Conservation (phyloP, 1,139 yeast species). For the Pichia terricola region DNA sequence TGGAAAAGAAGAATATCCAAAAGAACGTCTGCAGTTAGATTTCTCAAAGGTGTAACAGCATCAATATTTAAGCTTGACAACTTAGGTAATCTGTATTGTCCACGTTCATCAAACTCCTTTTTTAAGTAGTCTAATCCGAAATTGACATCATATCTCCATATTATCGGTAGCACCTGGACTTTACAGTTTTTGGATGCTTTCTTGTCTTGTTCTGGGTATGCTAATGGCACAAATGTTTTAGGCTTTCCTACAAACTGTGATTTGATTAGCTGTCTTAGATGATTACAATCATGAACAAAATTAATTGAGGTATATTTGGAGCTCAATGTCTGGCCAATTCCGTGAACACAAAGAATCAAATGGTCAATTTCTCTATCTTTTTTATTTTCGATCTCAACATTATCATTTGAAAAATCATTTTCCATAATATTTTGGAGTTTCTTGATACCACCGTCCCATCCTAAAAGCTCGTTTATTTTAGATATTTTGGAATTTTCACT, state of each 20-base stretch:
- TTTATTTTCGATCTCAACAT: conserved; percentile 21
- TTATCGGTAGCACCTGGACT: conserved; percentile 67
- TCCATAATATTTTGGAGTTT: conserved; percentile 38
- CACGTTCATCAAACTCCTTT: conserved; percentile 26
- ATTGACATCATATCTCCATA: conserved; percentile 67
- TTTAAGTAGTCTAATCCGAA: conserved; percentile 38
- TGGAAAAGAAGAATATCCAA: conserved; percentile 79
- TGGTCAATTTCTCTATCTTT: conserved; percentile 61
- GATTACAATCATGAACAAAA: conserved; percentile 78
- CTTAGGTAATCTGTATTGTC: conserved; percentile 44
- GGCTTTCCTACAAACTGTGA: conserved; percentile 42
- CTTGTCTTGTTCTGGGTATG: conserved; percentile 25
- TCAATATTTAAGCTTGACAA: conserved; percentile 69
- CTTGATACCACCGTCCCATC: conserved; percentile 12
- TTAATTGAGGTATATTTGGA: conserved; percentile 71
- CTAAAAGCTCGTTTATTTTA: not conserved
- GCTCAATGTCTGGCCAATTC: conserved; percentile 87
- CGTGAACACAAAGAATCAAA: conserved; percentile 78
- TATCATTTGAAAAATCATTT: conserved; percentile 40
- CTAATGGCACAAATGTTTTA: conserved; percentile 27
- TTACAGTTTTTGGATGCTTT: conserved; percentile 37
- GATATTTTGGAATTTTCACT: not conserved
- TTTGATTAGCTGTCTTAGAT: conserved; percentile 56
- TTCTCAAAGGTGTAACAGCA: conserved; percentile 69
- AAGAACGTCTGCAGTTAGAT: conserved; percentile 75